Evolutionary conservation across 2,329 filamentous ascomycete genomes (phyloP).

Genomic region (Aspergillus persii): DNA sequence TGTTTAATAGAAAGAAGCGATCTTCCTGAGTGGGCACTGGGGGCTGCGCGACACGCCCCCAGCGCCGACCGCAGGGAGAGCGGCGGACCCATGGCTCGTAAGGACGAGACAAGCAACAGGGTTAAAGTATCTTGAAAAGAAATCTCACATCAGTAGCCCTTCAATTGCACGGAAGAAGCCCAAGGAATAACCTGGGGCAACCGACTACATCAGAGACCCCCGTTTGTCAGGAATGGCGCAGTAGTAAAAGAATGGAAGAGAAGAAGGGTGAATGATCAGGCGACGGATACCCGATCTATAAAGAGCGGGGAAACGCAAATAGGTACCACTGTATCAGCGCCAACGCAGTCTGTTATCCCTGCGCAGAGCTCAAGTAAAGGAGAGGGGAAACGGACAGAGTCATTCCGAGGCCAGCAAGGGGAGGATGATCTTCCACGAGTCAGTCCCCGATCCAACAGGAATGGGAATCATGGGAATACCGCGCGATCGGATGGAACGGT

Average conservation of each 20-base stretch:
- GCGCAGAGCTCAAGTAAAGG: not conserved
- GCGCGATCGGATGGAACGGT: slow-evolving; percentile 12
- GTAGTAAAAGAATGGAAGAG: not conserved
- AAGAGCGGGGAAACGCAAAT: not conserved
- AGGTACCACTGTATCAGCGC: not conserved
- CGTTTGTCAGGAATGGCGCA: not conserved
- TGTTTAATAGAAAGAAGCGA: slow-evolving; percentile 16
- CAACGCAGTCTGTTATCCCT: not conserved
- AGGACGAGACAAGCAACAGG: not conserved
- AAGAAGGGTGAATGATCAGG: not conserved
- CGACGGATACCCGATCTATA: slow-evolving; percentile 1
- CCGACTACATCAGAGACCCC: not conserved
- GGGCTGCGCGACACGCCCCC: slow-evolving; percentile 24
- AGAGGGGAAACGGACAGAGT: slow-evolving; percentile 3
- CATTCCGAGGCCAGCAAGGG: not conserved
- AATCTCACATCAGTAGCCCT: slow-evolving; percentile 5
- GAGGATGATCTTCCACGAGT: slow-evolving; percentile 18
- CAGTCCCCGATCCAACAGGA: not conserved
- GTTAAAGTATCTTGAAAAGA: not conserved
- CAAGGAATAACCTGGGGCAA: not conserved
- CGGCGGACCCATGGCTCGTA: slow-evolving; percentile 24
- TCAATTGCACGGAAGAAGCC: not conserved
- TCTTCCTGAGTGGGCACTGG: slow-evolving; percentile 22
- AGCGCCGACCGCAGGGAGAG: slow-evolving; percentile 26
- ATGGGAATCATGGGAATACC: too few relatives aligned